Percentiles rank a stretch among this genome's conserved stretches.
Evolutionary conservation across 371 early-diverging fungal genomes (phyloP).

Genomic region (Saksenaea oblongispora): DNA sequence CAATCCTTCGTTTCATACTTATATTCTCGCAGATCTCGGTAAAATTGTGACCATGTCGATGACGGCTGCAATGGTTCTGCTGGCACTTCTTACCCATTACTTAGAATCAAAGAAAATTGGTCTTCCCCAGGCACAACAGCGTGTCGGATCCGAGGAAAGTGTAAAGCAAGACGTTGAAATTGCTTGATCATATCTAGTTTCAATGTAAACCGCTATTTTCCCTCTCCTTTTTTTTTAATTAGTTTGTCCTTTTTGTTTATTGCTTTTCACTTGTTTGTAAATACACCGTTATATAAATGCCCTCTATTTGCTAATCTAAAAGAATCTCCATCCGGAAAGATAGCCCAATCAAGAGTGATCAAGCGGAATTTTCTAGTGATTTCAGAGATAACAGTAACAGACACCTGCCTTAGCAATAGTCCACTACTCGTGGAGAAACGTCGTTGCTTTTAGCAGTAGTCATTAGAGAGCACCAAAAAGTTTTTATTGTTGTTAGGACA

Average conservation of each 20-base stretch:
- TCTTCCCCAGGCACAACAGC: constrained; percentile 36
- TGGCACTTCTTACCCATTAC: constrained; percentile 19
- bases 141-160: constrained; percentile 27
- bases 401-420: too few species aligned
- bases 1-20: not conserved
- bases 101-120: constrained; percentile 26
- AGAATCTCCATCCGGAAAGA: not conserved
- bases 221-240: not conserved
- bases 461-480: too few species aligned
- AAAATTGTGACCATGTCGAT: constrained; percentile 40
- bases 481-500: too few species aligned
- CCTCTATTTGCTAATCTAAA: not conserved
- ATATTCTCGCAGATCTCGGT: constrained; percentile 14
- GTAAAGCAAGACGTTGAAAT: not conserved
- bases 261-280: too few species aligned
- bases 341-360: not conserved
- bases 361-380: not conserved
- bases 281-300: too few species aligned
- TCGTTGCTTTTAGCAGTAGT: too few species aligned
- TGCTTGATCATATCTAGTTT: not conserved
- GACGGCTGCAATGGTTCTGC: constrained; percentile 29
- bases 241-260: too few species aligned
- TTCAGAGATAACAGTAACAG: not conserved
- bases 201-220: not conserved
- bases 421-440: too few species aligned